Evolutionary conservation across 2,329 filamentous ascomycete species (phyloP).

Genomic region (Apiospora sp.): DNA sequence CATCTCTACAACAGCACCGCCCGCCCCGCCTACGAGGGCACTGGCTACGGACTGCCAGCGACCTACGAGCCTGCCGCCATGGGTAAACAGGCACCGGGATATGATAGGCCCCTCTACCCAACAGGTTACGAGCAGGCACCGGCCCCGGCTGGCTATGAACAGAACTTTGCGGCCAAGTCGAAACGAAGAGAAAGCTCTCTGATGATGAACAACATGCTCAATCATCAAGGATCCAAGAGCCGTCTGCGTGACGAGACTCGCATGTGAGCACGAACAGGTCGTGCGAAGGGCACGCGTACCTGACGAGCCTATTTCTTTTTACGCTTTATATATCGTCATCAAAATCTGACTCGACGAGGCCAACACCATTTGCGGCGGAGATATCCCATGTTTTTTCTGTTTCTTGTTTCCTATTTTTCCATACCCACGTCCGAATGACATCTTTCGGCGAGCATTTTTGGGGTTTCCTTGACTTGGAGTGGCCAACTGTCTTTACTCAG

Average conservation of each 20-base stretch:
- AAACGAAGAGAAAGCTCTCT: constrained; percentile 69
- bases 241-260: constrained; percentile 63
- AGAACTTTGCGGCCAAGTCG: constrained; percentile 47
- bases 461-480: constrained; percentile 13
- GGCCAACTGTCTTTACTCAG: constrained; percentile 10
- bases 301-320: neutral
- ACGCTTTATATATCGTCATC: neutral
- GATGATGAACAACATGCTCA: constrained; percentile 59
- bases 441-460: neutral
- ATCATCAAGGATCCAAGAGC: constrained; percentile 59
- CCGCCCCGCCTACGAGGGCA: constrained; percentile 56
- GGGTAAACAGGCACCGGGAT: constrained; percentile 48
- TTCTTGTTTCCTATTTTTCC: neutral
- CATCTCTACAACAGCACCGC: constrained; percentile 39
- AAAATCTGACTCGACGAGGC: constrained; percentile 1
- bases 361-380: constrained; percentile 10
- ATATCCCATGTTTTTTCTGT: constrained; percentile 14
- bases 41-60: constrained; percentile 43
- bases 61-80: constrained; percentile 43
- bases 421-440: constrained; percentile 10
- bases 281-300: neutral
- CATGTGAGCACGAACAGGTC: constrained; percentile 34
- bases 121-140: constrained; percentile 40
- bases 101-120: constrained; percentile 38
- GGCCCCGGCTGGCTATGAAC: constrained; percentile 45